Evolutionary conservation across 306 rosid species (phyloP), one percentile per base, ranked within the genome.

Genomic region (Trichosanthes cucumerina): DNA sequence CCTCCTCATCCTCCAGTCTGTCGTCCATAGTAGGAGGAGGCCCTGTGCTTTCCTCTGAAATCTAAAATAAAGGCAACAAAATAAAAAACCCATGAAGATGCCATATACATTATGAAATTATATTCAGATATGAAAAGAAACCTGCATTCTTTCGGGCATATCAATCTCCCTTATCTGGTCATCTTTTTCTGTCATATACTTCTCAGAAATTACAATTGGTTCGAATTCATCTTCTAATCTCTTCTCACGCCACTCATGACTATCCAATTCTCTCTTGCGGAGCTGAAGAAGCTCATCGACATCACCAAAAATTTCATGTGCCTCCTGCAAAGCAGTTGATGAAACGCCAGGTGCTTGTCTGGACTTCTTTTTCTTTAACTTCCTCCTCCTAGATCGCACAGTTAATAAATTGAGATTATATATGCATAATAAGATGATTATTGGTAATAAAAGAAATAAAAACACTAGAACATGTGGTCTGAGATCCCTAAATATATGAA

Each of bases 101-200:
- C 39, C 11, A 78, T 46, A 64, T 18, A 28, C 33, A 46, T 31
- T 18, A 63, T 19, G 24, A 11, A 63, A 19, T 38, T 15, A 28
- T 14, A 78, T 26, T 26, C 24, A 63, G 49, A 21, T 15, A 78
- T 16, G 33, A 49, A 18, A 63, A 28, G 71, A 60, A 68, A 95
- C 99, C 99, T 92, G 99, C 95, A 91, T 92, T 88, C 99, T 95
- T 86, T 95, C 99, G 0, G 99, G 99, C 80, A 88, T 79, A 80
- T 95, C 99, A 63, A 82, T 74, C 84, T 91, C 90, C 85, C 93
- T 88, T 80, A 95, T 89, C 60, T 23, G 90, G 85, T 92, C 93
- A 82, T 95, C 99, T 81, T 88, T 90, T 87, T 87, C 87, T 16
- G 97, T 95, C 99, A 95, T 95, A 75, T 91, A 95, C 86, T 91